phyloP scores from a whole-genome alignment of 805 yeast species.

The Starmerella sirachaensis region DNA sequence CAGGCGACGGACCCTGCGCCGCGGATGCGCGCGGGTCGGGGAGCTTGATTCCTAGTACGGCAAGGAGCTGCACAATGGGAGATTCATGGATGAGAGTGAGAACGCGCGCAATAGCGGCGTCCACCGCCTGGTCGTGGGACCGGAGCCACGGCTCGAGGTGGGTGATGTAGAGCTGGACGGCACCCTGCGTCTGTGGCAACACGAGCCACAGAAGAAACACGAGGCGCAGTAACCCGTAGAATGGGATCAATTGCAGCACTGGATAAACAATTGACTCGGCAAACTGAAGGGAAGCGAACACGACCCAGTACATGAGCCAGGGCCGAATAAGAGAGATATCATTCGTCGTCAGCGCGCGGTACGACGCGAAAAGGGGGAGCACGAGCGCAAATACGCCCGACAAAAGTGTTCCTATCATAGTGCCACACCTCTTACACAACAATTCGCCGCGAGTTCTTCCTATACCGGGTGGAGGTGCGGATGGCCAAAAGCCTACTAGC shows the following conservation, averaged over 20 bases:
- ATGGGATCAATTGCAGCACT: constrained; percentile 42
- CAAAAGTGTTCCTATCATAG: constrained; percentile 18
- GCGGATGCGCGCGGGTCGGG: constrained; percentile 10
- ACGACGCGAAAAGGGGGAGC: constrained; percentile 53
- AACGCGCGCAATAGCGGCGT: constrained; percentile 22
- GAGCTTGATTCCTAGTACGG: constrained; percentile 17
- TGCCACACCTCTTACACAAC: no score
- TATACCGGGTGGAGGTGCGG: no score
- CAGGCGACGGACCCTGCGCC: constrained; percentile 2
- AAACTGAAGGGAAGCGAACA: constrained; percentile 35
- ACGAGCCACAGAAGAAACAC: constrained; percentile 50
- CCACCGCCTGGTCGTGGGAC: constrained; percentile 30
- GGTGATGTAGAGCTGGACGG: constrained; percentile 32
- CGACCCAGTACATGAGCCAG: constrained; percentile 58
- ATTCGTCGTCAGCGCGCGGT: constrained; percentile 40
- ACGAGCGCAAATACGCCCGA: constrained; percentile 26
- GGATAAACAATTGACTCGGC: constrained; percentile 35
- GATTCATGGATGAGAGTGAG: constrained; percentile 10
- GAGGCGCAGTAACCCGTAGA: constrained; percentile 39
- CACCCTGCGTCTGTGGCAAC: constrained; percentile 39
- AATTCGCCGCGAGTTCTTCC: no score
- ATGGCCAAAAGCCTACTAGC: no score
- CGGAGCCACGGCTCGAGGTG: constrained; percentile 33
- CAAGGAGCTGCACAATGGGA: constrained; percentile 6
- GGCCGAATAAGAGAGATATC: constrained; percentile 31